Evolutionary conservation across 2,329 filamentous ascomycete genomes (phyloP).

Genomic region (Cladorrhinum sp.): DNA sequence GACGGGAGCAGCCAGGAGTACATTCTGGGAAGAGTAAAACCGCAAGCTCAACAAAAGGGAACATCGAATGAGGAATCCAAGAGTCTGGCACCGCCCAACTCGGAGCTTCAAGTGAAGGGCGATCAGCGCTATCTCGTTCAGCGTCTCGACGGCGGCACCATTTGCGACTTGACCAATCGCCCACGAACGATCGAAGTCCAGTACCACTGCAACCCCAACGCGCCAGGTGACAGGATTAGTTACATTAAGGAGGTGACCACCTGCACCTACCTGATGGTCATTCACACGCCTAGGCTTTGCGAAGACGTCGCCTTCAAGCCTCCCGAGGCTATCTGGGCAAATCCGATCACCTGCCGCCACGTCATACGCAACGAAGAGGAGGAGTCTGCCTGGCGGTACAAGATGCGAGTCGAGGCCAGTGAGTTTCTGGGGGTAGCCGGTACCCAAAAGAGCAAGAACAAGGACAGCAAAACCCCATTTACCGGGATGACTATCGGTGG

Average conservation of each 20-base stretch:
- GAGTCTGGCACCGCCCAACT: constrained; percentile 40
- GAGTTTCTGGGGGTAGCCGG: constrained; percentile 34
- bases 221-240: constrained; percentile 71
- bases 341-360: constrained; percentile 72
- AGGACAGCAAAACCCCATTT: constrained; percentile 23
- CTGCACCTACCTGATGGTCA: constrained; percentile 88
- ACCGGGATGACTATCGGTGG: constrained; percentile 48
- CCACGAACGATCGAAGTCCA: constrained; percentile 82
- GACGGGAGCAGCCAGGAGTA: constrained; percentile 76
- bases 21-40: constrained; percentile 62
- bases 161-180: constrained; percentile 81
- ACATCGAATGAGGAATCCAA: constrained; percentile 20
- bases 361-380: constrained; percentile 57
- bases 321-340: constrained; percentile 71
- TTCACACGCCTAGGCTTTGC: constrained; percentile 85
- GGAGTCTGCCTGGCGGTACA: constrained; percentile 39
- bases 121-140: constrained; percentile 86
- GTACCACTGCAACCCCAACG: constrained; percentile 72
- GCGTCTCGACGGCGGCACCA: constrained; percentile 71
- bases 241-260: constrained; percentile 93
- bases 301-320: constrained; percentile 83
- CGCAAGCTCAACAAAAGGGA: constrained; percentile 18
- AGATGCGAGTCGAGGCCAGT: constrained; percentile 38
- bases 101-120: constrained; percentile 75
- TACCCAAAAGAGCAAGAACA: constrained; percentile 24